These are phyloP conservation scores for Amaranthus cruentus DNA, from an alignment of 148 eudicot genomes.

Conservation along the genomic window DNA sequence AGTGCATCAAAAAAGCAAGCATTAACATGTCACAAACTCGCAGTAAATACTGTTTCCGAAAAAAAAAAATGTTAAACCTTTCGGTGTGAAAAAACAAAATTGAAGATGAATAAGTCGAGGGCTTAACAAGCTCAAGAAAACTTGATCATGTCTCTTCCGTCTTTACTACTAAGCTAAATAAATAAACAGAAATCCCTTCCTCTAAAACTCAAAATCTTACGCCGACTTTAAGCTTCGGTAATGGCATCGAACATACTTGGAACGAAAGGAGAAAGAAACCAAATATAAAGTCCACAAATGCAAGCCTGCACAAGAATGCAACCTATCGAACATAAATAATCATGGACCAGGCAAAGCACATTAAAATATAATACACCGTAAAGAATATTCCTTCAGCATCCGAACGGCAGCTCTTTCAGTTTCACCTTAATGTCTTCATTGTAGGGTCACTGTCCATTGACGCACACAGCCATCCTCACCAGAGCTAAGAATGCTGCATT, in stretches of 20 bases:
- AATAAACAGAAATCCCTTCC: neutral
- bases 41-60: too few species aligned
- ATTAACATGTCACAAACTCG: too few species aligned
- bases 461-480: constrained; percentile 95
- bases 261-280: constrained; percentile 4
- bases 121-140: too few species aligned
- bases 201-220: neutral
- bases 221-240: constrained; percentile 5
- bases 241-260: constrained; percentile 5
- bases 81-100: too few species aligned
- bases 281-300: constrained; percentile 8
- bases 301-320: constrained; percentile 16
- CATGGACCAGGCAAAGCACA: constrained; percentile 5
- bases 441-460: constrained; percentile 58
- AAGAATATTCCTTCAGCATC: constrained; percentile 11
- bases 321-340: constrained; percentile 10
- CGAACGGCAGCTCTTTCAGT: neutral
- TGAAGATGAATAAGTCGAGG: too few species aligned
- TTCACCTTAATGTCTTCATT: constrained; percentile 20
- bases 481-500: constrained; percentile 62
- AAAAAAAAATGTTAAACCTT: too few species aligned
- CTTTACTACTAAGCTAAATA: too few species aligned
- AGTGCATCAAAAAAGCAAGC: too few species aligned
- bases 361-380: constrained; percentile 12
- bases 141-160: too few species aligned